Percentiles rank a stretch among this genome's conserved stretches.
These are phyloP conservation scores for Apiotrichum siamense DNA, from an alignment of 1,284 basidiomycete species.

Conservation along the genomic window DNA sequence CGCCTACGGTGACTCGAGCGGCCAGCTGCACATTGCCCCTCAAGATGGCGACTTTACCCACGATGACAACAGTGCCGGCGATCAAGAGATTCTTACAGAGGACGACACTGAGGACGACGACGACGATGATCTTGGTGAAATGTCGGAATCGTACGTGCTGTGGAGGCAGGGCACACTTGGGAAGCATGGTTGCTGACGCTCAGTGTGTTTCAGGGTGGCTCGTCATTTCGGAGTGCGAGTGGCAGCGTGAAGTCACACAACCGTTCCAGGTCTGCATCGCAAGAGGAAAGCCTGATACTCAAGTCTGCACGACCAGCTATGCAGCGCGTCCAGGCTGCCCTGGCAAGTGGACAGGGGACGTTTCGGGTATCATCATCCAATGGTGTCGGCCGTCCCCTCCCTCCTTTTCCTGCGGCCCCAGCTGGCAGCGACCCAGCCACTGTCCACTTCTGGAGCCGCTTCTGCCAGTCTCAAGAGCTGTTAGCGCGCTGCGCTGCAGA, in stretches of 20 bases:
- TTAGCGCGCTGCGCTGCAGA: slow-evolving; percentile 22
- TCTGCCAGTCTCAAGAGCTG: slow-evolving; percentile 29
- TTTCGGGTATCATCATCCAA: slow-evolving; percentile 3
- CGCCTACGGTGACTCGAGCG: slow-evolving; percentile 60
- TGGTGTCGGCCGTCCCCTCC: slow-evolving; percentile 9
- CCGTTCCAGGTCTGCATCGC: slow-evolving; percentile 10
- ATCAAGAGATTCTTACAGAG: slow-evolving; percentile 18
- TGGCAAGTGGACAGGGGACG: slow-evolving; percentile 1
- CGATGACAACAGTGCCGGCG: slow-evolving; percentile 9
- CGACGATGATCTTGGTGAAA: slow-evolving; percentile 30
- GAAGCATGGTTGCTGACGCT: no score
- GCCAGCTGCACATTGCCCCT: slow-evolving; percentile 20
- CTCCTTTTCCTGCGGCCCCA: slow-evolving; percentile 26
- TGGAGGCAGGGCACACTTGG: no score
- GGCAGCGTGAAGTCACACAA: not conserved
- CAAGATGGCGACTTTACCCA: slow-evolving; percentile 15
- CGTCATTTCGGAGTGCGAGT: not conserved
- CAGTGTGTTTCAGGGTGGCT: slow-evolving; percentile 1
- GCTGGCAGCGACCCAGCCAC: slow-evolving; percentile 9
- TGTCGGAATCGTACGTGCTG: slow-evolving; percentile 5
- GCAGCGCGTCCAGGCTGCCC: slow-evolving; percentile 1
- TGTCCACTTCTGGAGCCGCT: slow-evolving; percentile 28
- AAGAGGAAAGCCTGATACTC: slow-evolving; percentile 9
- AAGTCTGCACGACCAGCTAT: slow-evolving; percentile 13
- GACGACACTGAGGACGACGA: slow-evolving; percentile 30